Evolutionary conservation across 1,139 yeast genomes (phyloP).

Genomic region (Magnusiomyces suaveolens): DNA sequence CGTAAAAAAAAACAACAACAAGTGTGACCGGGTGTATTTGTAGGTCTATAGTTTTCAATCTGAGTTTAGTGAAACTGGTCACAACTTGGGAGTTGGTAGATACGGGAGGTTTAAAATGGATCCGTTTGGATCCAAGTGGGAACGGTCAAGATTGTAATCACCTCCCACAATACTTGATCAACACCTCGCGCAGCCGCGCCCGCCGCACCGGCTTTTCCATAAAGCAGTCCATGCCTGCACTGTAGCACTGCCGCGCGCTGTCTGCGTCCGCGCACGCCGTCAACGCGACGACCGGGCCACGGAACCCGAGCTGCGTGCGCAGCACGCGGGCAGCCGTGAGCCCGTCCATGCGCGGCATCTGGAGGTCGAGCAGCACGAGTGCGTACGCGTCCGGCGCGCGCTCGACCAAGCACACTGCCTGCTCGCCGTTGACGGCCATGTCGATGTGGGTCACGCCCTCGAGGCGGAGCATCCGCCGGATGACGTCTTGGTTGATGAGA

Average conservation of each 20-base stretch:
- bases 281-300: conserved; percentile 77
- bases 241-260: conserved; percentile 66
- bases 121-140: too few relatives aligned
- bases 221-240: conserved; percentile 81
- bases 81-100: too few relatives aligned
- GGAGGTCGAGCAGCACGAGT: conserved; percentile 88
- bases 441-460: conserved; percentile 68
- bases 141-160: too few relatives aligned
- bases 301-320: conserved; percentile 52
- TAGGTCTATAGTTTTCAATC: too few relatives aligned
- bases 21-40: too few relatives aligned
- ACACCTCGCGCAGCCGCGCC: conserved; percentile 46
- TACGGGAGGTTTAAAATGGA: too few relatives aligned
- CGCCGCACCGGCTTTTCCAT: conserved; percentile 80
- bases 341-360: conserved; percentile 92
- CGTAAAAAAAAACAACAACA: too few relatives aligned
- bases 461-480: conserved; percentile 67
- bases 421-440: conserved; percentile 80
- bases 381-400: too few relatives aligned
- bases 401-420: conserved; percentile 60
- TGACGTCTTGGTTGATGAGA: conserved; percentile 81
- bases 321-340: conserved; percentile 68
- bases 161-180: conserved; percentile 35
- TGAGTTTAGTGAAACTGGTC: too few relatives aligned
- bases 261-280: conserved; percentile 81